Percentiles rank a stretch among this genome's conserved stretches.
Conservation (phyloP, 495 filamentous ascomycete genomes). For the Penicillium cinerascens region DNA sequence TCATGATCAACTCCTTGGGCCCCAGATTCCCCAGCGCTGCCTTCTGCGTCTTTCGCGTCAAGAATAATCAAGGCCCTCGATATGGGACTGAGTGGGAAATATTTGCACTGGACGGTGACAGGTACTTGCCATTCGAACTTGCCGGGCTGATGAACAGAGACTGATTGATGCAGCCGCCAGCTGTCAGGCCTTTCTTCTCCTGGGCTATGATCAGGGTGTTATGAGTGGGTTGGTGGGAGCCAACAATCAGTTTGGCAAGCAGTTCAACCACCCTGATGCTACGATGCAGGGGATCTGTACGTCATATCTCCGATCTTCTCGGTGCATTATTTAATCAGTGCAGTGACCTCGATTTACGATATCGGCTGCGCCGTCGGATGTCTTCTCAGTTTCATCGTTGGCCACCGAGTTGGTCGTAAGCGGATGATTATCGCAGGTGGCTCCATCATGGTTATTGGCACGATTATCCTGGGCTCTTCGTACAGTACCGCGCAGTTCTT, state of each 20-base stretch:
- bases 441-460: slow-evolving; percentile 40
- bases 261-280: slow-evolving; percentile 37
- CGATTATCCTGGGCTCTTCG: slow-evolving; percentile 41
- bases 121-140: neutral
- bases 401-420: slow-evolving; percentile 40
- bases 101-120: slow-evolving; percentile 22
- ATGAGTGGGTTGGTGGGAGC: slow-evolving; percentile 39
- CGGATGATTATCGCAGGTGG: slow-evolving; percentile 41
- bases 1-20: slow-evolving; percentile 3
- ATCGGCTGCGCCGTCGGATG: slow-evolving; percentile 46
- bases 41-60: neutral
- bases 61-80: neutral
- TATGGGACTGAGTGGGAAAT: slow-evolving; percentile 17
- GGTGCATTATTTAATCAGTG: neutral
- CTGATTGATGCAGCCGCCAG: slow-evolving; percentile 9
- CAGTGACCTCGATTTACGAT: slow-evolving; percentile 43
- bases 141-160: neutral
- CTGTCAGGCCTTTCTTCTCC: slow-evolving; percentile 37
- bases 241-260: slow-evolving; percentile 35
- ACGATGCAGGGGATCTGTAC: slow-evolving; percentile 38
- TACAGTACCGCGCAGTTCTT: slow-evolving; percentile 48
- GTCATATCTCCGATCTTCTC: neutral
- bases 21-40: neutral
- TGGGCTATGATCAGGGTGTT: slow-evolving; percentile 40
- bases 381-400: slow-evolving; percentile 38